Evolutionary conservation across 106 monocot species (phyloP), one percentile per base, ranked within the genome.

Genomic region (Xerophyta viscosa): DNA sequence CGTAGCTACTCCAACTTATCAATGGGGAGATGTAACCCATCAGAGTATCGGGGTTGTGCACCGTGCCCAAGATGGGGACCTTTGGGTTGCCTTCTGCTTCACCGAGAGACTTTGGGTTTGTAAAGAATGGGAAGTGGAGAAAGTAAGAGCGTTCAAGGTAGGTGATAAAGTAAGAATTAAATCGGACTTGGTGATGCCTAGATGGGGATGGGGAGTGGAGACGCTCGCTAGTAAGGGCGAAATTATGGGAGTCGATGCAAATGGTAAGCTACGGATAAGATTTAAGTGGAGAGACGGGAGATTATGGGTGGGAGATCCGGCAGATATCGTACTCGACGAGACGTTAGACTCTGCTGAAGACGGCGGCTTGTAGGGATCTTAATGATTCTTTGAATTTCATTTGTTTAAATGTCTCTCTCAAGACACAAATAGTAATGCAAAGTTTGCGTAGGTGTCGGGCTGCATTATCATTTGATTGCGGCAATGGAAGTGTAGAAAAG

Each of bases 201-300:
- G 98, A 28, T 98, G 89, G 98, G 90, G 77, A 1, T 98, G 98
- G 98, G 82, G 98, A 56, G 63, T 83, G 70, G 98, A 98, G 74
- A 98, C 89, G 4, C 69, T 50, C 52, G 72, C 79, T 0, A 98
- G 98, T 29, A 64, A 41, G 51, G 98, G 98, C 18, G 90, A 86
- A 59, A 63, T 98, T 7, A 67, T 75, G 66, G 80, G 90, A 17
- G 90, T 98, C 4, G 98, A 98, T 75, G 98, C 98, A 11, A 90
- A 98, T 58, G 98, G 90, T 37, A 98, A 98, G 59, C 63, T 98
- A 26, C 72, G 82, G 70, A 86, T 98, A 45, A 79, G 67, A 56
- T 98, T 98, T 52, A 82, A 67, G 54, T 86, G 98, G 98, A 79
- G 98, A 63, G 81, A 89, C 50, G 79, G 77, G 18, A 69, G 66